Base-by-base conservation (phyloP, 2,329 filamentous ascomycete genomes). In the Ceratocystis cubensis region DNA sequence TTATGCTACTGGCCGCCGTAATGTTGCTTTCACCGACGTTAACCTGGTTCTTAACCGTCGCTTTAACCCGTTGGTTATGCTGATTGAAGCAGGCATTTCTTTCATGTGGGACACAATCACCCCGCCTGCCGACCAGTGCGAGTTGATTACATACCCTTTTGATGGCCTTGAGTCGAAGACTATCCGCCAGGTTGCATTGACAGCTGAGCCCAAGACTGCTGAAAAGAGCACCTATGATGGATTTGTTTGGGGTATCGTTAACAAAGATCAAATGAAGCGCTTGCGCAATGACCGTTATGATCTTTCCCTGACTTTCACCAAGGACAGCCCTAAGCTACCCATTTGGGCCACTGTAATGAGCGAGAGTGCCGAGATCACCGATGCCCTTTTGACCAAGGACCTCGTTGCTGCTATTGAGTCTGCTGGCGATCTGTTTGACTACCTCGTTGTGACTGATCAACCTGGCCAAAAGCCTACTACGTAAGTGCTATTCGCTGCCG, bases 221-320 rank as follows among this genome's bases (percentile, higher is more conserved):
- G 72, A 78, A 76, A 87, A 84, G 82, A 86, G 85, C 79, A 77
- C 78, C 67, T 97, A 88, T 73, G 94, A 97, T 74, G 87, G 87
- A 57, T 99, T 97, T 73, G 93, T 99, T 70, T 97, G 89, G 84
- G 93, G 91, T 63, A 77, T 99, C 71, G 92, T 97, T 69, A 91
- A 97, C 82, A 99, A 99, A 84, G 87, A 91, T 72, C 79, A 83
- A 75, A 97, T 99, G 93, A 90, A 89, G 79, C 81, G 84, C 72
- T 83, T 96, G 72, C 88, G 94, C 69, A 89, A 96, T 61, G 91
- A 96, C 70, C 89, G 94, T 72, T 99, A 96, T 78, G 94, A 99
- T 75, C 80, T 96, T 65, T 96, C 90, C 65, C 83, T 99, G 71
- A 96, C 94, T 53, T 86, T 86, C 70, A 96, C 93, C 74, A 96